Conservation (phyloP, 257 asterid genomes). For the Datura wrightii region DNA sequence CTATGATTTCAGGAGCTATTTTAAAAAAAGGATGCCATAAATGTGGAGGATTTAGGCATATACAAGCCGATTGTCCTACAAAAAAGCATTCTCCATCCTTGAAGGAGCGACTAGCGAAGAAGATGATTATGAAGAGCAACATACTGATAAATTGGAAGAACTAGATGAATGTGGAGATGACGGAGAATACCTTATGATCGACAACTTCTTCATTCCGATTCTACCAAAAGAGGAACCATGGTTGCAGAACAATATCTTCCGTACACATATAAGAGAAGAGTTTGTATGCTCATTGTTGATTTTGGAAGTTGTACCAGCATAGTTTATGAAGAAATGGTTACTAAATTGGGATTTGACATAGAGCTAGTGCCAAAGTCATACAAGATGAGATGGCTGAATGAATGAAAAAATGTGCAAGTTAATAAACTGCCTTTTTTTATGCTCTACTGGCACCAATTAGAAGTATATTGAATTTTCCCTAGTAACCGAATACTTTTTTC, state of each 20-base stretch:
- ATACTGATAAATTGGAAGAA: background rate
- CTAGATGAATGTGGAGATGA: background rate
- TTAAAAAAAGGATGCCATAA: background rate
- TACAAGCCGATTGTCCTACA: background rate
- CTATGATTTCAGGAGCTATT: background rate
- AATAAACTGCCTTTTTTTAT: background rate
- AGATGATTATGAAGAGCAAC: background rate
- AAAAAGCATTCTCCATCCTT: background rate
- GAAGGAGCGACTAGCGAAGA: background rate
- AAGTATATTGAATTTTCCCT: background rate
- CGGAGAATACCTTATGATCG: background rate
- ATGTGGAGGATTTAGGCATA: slow-evolving; percentile 2
- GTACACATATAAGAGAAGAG: background rate
- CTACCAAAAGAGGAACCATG: background rate
- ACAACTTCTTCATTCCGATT: background rate
- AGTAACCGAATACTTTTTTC: background rate
- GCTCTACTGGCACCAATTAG: background rate
- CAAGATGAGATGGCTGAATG: slow-evolving; percentile 17
- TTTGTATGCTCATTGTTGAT: background rate
- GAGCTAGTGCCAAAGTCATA: background rate
- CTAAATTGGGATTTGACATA: background rate
- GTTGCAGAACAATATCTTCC: background rate
- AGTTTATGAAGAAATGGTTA: background rate
- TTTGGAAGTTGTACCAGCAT: background rate
- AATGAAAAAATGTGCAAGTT: background rate